Evolutionary conservation across 257 asterid genomes (phyloP).

Genomic region (Fraxinus americana): DNA sequence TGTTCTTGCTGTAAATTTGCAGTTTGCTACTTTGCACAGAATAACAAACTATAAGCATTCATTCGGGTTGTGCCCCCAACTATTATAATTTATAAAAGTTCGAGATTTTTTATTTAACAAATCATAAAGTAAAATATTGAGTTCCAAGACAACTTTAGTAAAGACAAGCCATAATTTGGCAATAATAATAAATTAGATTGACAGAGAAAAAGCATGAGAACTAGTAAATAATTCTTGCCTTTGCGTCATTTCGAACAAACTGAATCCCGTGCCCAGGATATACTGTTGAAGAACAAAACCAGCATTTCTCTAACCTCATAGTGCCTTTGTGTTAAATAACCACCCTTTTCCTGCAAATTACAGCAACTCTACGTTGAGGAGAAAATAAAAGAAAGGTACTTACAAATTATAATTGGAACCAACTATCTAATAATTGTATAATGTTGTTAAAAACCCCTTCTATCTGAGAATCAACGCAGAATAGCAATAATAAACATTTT

Average conservation of each 20-base stretch:
- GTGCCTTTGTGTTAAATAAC: slow-evolving; percentile 16
- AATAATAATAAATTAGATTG: not conserved
- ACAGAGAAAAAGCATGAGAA: not conserved
- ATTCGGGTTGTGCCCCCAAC: not conserved
- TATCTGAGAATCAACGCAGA: not conserved
- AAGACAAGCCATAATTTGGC: not conserved
- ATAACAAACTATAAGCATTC: too few relatives aligned
- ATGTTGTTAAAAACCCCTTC: not conserved
- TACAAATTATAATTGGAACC: not conserved
- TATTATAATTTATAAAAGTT: too few relatives aligned
- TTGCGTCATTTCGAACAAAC: slow-evolving; percentile 87
- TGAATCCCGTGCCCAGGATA: slow-evolving; percentile 94
- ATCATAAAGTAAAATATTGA: not conserved
- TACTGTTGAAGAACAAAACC: slow-evolving; percentile 86
- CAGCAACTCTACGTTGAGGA: not conserved
- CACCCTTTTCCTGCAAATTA: slow-evolving; percentile 16
- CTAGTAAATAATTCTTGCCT: slow-evolving; percentile 41
- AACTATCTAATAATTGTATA: not conserved
- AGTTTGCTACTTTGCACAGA: not conserved
- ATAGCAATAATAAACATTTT: not conserved
- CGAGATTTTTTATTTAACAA: slow-evolving; percentile 13
- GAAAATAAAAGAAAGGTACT: not conserved
- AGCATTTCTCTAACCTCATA: slow-evolving; percentile 94
- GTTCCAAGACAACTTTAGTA: not conserved
- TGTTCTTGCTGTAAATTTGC: not conserved